Evolutionary conservation across 2,329 filamentous ascomycete species (phyloP).

Genomic region (Trichophaea hybrida): DNA sequence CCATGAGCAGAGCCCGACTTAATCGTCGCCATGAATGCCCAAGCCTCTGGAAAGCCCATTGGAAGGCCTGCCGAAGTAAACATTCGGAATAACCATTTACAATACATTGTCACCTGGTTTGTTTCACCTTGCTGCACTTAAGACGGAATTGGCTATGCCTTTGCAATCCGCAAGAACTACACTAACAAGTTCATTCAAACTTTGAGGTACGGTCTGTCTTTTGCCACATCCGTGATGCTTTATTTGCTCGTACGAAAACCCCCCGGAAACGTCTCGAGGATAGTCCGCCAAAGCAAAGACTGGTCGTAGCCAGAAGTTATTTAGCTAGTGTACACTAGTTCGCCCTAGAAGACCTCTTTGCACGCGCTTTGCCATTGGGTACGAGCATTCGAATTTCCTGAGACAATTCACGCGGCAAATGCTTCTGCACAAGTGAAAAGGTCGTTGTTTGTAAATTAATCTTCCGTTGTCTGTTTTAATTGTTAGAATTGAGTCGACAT

Average conservation of each 20-base stretch:
- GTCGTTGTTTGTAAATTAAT: constrained; percentile 55
- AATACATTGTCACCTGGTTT: constrained; percentile 98
- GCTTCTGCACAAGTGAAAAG: constrained; percentile 71
- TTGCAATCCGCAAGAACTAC: constrained; percentile 1
- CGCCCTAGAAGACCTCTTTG: not conserved
- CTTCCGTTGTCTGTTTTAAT: constrained; percentile 53
- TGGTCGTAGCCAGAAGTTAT: constrained; percentile 41
- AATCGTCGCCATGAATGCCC: constrained; percentile 58
- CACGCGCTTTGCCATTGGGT: not conserved
- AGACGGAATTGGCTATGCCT: not conserved
- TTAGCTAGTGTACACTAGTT: not conserved
- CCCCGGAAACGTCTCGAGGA: constrained; percentile 53
- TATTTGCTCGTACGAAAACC: constrained; percentile 91
- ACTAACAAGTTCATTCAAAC: not conserved
- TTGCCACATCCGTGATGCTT: constrained; percentile 86
- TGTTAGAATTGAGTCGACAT: constrained; percentile 2
- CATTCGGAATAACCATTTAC: constrained; percentile 86
- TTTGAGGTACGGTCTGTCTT: constrained; percentile 65
- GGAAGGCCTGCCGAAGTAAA: constrained; percentile 80
- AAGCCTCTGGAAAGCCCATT: constrained; percentile 72
- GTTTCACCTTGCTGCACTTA: constrained; percentile 27
- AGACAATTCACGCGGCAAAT: constrained; percentile 67
- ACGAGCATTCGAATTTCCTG: constrained; percentile 62
- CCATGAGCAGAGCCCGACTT: constrained; percentile 54
- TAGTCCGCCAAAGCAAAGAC: constrained; percentile 60